Evolutionary conservation across 495 filamentous ascomycete genomes (phyloP).

Genomic region (Lasiosphaeria miniovina): DNA sequence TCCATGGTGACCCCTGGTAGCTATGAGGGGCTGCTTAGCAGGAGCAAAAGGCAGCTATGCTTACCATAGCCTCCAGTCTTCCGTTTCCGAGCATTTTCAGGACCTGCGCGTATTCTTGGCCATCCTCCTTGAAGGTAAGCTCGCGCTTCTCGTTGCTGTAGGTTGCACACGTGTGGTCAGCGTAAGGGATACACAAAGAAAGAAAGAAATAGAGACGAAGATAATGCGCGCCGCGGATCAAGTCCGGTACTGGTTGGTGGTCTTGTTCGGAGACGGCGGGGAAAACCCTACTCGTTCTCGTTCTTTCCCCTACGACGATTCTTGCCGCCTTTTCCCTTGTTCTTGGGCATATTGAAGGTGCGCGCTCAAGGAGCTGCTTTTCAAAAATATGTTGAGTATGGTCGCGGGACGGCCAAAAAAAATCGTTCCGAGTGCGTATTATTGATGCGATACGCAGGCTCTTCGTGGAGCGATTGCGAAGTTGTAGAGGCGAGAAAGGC

Average conservation of each 20-base stretch:
- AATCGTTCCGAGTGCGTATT: neutral
- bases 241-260: neutral
- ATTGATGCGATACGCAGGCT: neutral
- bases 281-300: constrained; percentile 65
- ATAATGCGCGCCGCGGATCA: no score
- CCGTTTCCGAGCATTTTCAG: constrained; percentile 99
- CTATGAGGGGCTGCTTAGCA: no score
- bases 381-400: neutral
- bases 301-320: constrained; percentile 99
- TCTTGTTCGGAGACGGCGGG: neutral
- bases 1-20: neutral
- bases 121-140: constrained; percentile 96
- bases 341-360: constrained; percentile 30
- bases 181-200: neutral
- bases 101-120: constrained; percentile 98
- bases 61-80: constrained; percentile 73
- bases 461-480: constrained; percentile 1
- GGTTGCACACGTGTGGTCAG: constrained; percentile 6
- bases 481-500: constrained; percentile 13
- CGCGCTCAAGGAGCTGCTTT: neutral
- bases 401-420: neutral
- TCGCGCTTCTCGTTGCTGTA: constrained; percentile 96
- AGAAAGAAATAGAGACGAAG: no score
- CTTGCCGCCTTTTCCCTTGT: constrained; percentile 79
- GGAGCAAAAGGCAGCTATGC: neutral